These are phyloP conservation scores for Crithidia acanthocephali DNA, from an alignment of 208 protist genomes.

Conservation along the genomic window DNA sequence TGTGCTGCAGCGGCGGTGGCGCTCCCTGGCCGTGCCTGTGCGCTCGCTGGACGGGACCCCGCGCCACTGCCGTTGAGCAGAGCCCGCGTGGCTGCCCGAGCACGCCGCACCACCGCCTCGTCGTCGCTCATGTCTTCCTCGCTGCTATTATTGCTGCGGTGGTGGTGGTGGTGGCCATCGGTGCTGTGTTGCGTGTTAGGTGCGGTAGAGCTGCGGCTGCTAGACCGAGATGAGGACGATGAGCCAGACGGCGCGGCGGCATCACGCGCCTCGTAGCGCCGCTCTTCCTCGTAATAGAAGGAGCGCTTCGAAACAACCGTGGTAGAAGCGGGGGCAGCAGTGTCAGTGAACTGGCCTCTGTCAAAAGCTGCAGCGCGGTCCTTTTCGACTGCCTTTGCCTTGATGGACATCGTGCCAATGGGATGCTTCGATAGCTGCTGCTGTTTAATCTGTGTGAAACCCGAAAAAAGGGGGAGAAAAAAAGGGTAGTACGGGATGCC, in stretches of 20 bases:
- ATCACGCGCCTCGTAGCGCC: constrained; percentile 18
- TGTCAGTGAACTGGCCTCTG: constrained; percentile 44
- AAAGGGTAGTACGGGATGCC: too few species aligned
- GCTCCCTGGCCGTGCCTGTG: background rate
- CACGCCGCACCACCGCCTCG: constrained; percentile 30
- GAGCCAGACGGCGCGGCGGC: constrained; percentile 23
- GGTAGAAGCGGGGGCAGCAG: background rate
- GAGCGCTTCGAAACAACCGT: constrained; percentile 19
- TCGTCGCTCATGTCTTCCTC: constrained; percentile 27
- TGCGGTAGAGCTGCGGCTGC: constrained; percentile 6
- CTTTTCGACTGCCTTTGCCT: constrained; percentile 74
- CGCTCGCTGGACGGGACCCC: constrained; percentile 1
- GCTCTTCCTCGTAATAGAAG: constrained; percentile 49
- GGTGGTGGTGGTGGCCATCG: too few species aligned
- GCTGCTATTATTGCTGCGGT: background rate
- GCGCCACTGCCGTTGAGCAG: constrained; percentile 7
- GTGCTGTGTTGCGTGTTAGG: too few species aligned
- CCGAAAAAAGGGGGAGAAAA: too few species aligned
- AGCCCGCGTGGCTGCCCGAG: constrained; percentile 28
- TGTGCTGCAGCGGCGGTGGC: background rate
- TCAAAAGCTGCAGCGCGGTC: constrained; percentile 53
- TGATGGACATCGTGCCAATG: constrained; percentile 67
- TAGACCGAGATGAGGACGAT: constrained; percentile 30
- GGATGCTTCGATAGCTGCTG: background rate
- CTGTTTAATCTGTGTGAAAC: background rate